Percentiles rank a stretch among this genome's conserved stretches.
Evolutionary conservation across 1,284 basidiomycete genomes (phyloP).

Genomic region (Cryptococcus amylolentus): DNA sequence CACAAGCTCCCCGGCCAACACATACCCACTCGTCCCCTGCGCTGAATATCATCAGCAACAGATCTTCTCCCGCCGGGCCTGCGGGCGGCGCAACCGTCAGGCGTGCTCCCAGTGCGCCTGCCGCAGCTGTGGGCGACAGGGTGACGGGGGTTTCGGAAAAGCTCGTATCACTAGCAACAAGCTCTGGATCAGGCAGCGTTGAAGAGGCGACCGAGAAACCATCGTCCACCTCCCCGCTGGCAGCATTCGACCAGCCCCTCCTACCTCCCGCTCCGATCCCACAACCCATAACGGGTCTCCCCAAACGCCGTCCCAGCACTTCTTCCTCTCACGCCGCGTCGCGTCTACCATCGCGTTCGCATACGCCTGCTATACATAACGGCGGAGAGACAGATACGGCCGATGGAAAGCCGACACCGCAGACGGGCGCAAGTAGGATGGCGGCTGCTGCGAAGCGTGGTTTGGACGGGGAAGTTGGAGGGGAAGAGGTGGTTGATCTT

Average conservation of each 20-base stretch:
- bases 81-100: neutral
- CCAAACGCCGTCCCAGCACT: neutral
- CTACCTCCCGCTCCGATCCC: neutral
- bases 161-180: neutral
- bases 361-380: neutral
- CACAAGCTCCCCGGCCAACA: conserved; percentile 17
- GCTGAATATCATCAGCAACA: conserved; percentile 10
- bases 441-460: conserved; percentile 40
- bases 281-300: neutral
- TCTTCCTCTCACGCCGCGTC: neutral
- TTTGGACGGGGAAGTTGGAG: conserved; percentile 16
- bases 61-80: conserved; percentile 9
- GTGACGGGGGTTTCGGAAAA: neutral
- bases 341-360: neutral
- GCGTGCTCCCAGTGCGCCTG: conserved; percentile 18
- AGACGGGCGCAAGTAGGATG: conserved; percentile 41
- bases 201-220: neutral
- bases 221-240: neutral
- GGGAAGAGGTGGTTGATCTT: conserved; percentile 5
- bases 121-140: too few species aligned
- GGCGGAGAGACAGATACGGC: neutral
- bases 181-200: neutral
- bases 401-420: conserved; percentile 20
- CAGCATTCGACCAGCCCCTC: neutral
- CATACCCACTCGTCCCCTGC: conserved; percentile 18